Conservation (phyloP, 2,329 filamentous ascomycete genomes). For the Plenodomus lindquistii region DNA sequence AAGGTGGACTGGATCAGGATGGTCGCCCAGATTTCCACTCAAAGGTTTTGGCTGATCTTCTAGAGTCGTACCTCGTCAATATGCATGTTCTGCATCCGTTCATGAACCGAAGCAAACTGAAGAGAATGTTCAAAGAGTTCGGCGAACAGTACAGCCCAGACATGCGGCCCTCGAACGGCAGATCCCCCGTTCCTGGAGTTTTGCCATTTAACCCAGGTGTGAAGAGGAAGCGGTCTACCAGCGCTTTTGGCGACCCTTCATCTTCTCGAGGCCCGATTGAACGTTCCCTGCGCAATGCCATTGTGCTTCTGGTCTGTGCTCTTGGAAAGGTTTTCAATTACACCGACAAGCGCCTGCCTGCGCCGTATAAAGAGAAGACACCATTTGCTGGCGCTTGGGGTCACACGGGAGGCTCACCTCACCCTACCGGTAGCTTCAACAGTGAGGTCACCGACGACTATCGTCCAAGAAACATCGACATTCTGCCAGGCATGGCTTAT, state of each 20-base stretch:
- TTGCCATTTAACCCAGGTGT: conserved; percentile 26
- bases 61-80: conserved; percentile 60
- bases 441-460: conserved; percentile 29
- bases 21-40: conserved; percentile 59
- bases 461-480: conserved; percentile 70
- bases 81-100: conserved; percentile 69
- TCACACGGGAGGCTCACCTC: conserved; percentile 40
- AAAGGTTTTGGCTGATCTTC: conserved; percentile 55
- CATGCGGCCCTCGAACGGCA: conserved; percentile 14
- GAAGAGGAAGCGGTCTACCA: conserved; percentile 43
- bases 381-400: conserved; percentile 26
- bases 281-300: conserved; percentile 62
- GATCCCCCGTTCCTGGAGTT: conserved; percentile 28
- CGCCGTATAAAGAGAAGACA: conserved; percentile 57
- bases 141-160: conserved; percentile 40
- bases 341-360: conserved; percentile 53
- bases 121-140: conserved; percentile 57
- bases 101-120: conserved; percentile 58
- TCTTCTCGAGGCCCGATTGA: conserved; percentile 29
- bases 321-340: conserved; percentile 78
- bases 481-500: conserved; percentile 87
- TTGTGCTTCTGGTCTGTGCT: conserved; percentile 81
- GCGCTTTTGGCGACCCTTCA: conserved; percentile 28
- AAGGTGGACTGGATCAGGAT: conserved; percentile 57
- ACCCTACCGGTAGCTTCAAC: conserved; percentile 42